Conservation (phyloP, 805 yeast genomes). For the Candida argentea region DNA sequence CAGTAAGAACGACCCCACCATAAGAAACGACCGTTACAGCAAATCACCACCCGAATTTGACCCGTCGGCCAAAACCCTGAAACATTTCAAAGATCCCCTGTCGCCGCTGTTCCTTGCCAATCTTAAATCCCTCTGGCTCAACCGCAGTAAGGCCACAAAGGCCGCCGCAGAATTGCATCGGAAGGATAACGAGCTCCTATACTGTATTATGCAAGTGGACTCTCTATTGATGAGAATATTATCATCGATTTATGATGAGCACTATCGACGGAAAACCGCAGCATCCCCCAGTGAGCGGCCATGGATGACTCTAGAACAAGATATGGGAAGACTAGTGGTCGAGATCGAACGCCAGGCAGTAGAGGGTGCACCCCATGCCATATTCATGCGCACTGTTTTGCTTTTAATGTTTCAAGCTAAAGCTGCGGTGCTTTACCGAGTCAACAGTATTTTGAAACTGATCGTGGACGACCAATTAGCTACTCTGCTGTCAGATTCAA, state of each 20-base stretch:
- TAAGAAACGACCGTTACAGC: no score
- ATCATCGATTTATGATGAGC: constrained; percentile 28
- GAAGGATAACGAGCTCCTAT: constrained; percentile 12
- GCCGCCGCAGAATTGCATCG: constrained; percentile 27
- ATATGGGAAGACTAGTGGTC: constrained; percentile 13
- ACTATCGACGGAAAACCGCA: constrained; percentile 15
- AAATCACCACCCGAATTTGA: no score
- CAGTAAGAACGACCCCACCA: no score
- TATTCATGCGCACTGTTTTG: no score
- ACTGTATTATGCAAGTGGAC: constrained; percentile 26
- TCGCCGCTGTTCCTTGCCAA: no score
- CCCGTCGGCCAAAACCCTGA: no score
- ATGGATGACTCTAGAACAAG: constrained; percentile 26
- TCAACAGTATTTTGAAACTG: constrained; percentile 17
- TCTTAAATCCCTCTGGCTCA: constrained; percentile 28
- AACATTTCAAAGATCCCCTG: no score
- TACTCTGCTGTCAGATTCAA: constrained; percentile 6
- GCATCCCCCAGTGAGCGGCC: constrained; percentile 15
- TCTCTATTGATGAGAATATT: constrained; percentile 26
- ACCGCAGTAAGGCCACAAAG: constrained; percentile 24
- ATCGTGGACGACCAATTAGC: constrained; percentile 9
- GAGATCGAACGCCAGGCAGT: constrained; percentile 6
- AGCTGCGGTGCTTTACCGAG: constrained; percentile 21
- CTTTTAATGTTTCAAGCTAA: constrained; percentile 18
- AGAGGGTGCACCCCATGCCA: no score